Base-by-base conservation (phyloP, 1,284 basidiomycete species). In the Moniliella sp. region DNA sequence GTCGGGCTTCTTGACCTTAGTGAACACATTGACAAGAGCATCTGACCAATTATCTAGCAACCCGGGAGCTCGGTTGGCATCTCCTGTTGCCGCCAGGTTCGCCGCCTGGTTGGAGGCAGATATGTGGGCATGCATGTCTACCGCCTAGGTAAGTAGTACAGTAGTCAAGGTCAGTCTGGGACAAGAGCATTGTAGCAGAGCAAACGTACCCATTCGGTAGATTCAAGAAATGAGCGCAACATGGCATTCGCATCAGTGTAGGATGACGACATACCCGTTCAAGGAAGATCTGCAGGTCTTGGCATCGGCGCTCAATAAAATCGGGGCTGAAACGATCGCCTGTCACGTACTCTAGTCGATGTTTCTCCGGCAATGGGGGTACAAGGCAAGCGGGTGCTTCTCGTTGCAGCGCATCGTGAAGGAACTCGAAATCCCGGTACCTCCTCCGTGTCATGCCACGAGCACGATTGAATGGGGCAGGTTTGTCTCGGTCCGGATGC, bases 241-340 rank as follows among this genome's bases (percentile, higher is more conserved):
- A 94, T 71, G 11, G 78, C 39, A 78, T 80, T 26, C 88, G 69
- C 57, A 91, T 83, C n/a, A 99, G 66, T 0, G 79, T 91, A 5
- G 88, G 86, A 62, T 99, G 91, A 21, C 82, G 71, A 27, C 79
- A 70, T 40, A 94, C 64, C 25, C 88, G 74, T 60, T 88, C 76
- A 18, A 94, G 65, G 64, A 94, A 97, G 29, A 81, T 77, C 57
- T 93, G 76, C 3, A 99, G 71, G 83, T 94, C 86, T 43, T 75
- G 65, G 42, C 81, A 71, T 45, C 88, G 69, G 34, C 78, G 72
- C 59, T 94, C 86, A 67, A 97, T 80, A 49, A 99, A 99, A 51
- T 94, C 88, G 4, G 76, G 72, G 45, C 82, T 83, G 64, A 97
- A 99, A 36, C 91, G 70, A 61, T 97, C 88, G n/a, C 88, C 86